Conservation (phyloP, 2,329 filamentous ascomycete species). For the Blumeria graminis region DNA sequence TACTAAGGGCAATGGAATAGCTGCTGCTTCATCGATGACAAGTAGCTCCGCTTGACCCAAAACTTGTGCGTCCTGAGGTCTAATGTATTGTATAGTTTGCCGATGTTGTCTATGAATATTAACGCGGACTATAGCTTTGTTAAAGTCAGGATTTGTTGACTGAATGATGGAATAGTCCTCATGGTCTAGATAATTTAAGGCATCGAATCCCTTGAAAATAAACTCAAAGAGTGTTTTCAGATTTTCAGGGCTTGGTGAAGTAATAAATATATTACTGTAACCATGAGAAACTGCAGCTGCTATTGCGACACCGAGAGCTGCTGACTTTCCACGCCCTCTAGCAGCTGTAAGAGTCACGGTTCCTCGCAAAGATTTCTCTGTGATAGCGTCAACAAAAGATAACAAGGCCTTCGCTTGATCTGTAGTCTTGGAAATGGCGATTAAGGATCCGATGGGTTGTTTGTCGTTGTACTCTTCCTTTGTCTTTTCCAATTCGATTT, state of each 20-base stretch:
- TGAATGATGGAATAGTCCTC: conserved; percentile 96
- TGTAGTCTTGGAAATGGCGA: conserved; percentile 68
- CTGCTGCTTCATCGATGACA: conserved; percentile 92
- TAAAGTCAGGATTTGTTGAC: conserved; percentile 94
- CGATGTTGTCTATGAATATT: conserved; percentile 88
- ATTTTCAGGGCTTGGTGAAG: conserved; percentile 90
- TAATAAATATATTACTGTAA: conserved; percentile 99
- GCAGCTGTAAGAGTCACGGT: conserved; percentile 86
- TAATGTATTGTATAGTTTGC: conserved; percentile 96
- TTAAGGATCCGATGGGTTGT: conserved; percentile 62
- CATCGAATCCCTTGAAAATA: conserved; percentile 93
- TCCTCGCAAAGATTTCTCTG: conserved; percentile 82
- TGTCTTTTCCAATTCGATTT: conserved; percentile 59
- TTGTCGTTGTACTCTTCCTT: conserved; percentile 73
- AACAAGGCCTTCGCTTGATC: conserved; percentile 94
- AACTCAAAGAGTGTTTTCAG: conserved; percentile 97
- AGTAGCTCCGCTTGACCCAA: conserved; percentile 84
- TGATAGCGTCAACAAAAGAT: conserved; percentile 87
- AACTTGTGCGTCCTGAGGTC: conserved; percentile 86
- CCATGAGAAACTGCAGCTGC: conserved; percentile 86
- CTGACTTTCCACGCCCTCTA: conserved; percentile 89
- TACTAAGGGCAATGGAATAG: conserved; percentile 80
- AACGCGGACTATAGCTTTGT: conserved; percentile 93
- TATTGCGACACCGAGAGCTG: conserved; percentile 79
- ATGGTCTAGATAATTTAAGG: conserved; percentile 80